Evolutionary conservation across 805 yeast species (phyloP).

Genomic region (Yarrowia osloensis): DNA sequence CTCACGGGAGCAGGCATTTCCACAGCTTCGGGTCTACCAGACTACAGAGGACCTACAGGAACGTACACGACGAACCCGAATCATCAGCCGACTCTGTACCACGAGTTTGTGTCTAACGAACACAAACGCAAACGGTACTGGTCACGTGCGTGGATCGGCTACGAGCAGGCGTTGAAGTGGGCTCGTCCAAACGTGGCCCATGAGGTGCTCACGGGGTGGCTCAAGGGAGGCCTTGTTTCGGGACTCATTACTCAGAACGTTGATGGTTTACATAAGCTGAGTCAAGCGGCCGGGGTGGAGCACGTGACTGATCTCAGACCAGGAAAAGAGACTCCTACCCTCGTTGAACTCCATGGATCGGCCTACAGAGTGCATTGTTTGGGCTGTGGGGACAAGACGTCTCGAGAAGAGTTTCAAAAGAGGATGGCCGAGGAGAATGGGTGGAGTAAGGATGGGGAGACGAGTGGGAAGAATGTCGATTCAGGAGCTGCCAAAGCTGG

Average conservation of each 20-base stretch:
- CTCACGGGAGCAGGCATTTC: slow-evolving; percentile 91
- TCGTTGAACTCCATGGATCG: slow-evolving; percentile 15
- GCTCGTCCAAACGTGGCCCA: slow-evolving; percentile 17
- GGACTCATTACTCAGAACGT: slow-evolving; percentile 24
- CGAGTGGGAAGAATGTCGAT: neutral
- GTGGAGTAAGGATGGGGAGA: neutral
- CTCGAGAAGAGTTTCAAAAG: neutral
- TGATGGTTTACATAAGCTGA: slow-evolving; percentile 7
- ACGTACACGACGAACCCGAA: slow-evolving; percentile 21
- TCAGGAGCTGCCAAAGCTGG: no score
- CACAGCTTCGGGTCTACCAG: slow-evolving; percentile 93
- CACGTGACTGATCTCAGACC: neutral
- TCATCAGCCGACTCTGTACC: slow-evolving; percentile 24
- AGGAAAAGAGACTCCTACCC: no score
- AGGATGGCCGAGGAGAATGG: neutral
- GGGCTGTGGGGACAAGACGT: neutral
- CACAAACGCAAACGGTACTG: slow-evolving; percentile 26
- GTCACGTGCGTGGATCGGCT: slow-evolving; percentile 25
- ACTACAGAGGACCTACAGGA: slow-evolving; percentile 45
- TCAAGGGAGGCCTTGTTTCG: neutral
- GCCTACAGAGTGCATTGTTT: slow-evolving; percentile 19
- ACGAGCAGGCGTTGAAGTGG: slow-evolving; percentile 17
- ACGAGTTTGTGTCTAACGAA: slow-evolving; percentile 10
- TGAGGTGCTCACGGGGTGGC: neutral
- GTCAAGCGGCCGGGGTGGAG: no score